Evolutionary conservation across 768 basidiomycete genomes (phyloP), one percentile per base, ranked within the genome.

Genomic region (Cyathus striatus): DNA sequence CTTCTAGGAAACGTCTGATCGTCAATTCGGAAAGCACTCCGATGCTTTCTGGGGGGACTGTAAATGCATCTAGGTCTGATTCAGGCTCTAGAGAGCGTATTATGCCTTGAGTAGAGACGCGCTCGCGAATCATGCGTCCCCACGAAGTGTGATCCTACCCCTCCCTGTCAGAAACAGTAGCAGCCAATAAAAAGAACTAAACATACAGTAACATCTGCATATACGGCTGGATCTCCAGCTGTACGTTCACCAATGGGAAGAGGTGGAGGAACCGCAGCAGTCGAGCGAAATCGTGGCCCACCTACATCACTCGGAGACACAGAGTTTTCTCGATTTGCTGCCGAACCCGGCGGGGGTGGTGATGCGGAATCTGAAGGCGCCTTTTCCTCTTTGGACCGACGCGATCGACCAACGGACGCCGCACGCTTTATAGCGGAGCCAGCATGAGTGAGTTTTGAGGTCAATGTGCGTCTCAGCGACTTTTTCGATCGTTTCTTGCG

Each of bases 81-180:
- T 82, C 78, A 0, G 83, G 66, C 50, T 97, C 94, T 25, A 99
- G 65, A 0, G 86, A 72, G 14, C 93, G 79, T n/a, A 91, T 68
- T n/a, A 83, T 60, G 5, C 96, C 96, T 7, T 73, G 75, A 1
- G 82, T 87, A 1, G 86, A 84, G 21, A 98, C 81, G 16, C 96
- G 77, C 62, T 98, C 95, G 25, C 95, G 79, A 42, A 98, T 89
- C 83, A 98, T 96, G 40, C 75, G 75, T 45, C 60, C 60, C 68
- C 70, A 73, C 12, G 50, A 49, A 16, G 48, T 47, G 23, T 54
- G 48, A 46, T 67, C 62, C 71, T 76, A 48, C 23, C 25, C 42
- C 30, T 10, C 14, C 5, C 40, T 23, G n/a, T 45, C 13, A 41
- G 10, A 20, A 27, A 6, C 21, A 3, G 4, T 22, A 3, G 27